Conservation (phyloP, 1,139 yeast genomes). For the Kazachstania sp. region DNA sequence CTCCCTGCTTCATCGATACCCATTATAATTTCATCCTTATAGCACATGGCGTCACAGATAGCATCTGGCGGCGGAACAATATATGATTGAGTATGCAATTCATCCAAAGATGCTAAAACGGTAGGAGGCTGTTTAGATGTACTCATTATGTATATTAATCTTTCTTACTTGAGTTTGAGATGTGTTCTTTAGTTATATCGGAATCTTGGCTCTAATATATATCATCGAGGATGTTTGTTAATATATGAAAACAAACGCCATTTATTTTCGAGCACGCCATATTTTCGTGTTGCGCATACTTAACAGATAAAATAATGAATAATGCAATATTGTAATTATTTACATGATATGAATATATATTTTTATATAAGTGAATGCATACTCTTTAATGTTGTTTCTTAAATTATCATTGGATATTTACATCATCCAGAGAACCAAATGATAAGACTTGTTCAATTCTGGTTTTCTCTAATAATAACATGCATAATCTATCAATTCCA, state of each 20-base stretch:
- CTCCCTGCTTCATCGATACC: slow-evolving; percentile 99
- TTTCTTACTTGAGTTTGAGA: not conserved
- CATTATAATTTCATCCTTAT: slow-evolving; percentile 38
- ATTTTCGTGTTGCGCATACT: no score
- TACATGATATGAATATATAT: not conserved
- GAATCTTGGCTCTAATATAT: no score
- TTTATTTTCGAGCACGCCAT: no score
- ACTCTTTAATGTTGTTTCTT: not conserved
- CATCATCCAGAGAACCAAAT: slow-evolving; percentile 76
- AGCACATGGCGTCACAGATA: slow-evolving; percentile 9
- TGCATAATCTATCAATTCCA: slow-evolving; percentile 81
- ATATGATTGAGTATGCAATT: slow-evolving; percentile 30
- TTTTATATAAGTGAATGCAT: not conserved
- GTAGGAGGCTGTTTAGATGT: slow-evolving; percentile 23
- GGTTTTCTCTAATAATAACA: slow-evolving; percentile 57
- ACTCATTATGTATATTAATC: not conserved
- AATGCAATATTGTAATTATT: not conserved
- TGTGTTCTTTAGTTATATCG: not conserved
- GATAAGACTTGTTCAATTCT: slow-evolving; percentile 75
- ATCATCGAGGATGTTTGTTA: no score
- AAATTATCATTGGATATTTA: slow-evolving; percentile 43
- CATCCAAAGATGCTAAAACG: slow-evolving; percentile 16
- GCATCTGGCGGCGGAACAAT: slow-evolving; percentile 32
- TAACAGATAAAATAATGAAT: no score
- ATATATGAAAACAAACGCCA: no score